Evolutionary conservation across 2,329 filamentous ascomycete species (phyloP), one percentile per base, ranked within the genome.

Genomic region (Aspergillus unguis): DNA sequence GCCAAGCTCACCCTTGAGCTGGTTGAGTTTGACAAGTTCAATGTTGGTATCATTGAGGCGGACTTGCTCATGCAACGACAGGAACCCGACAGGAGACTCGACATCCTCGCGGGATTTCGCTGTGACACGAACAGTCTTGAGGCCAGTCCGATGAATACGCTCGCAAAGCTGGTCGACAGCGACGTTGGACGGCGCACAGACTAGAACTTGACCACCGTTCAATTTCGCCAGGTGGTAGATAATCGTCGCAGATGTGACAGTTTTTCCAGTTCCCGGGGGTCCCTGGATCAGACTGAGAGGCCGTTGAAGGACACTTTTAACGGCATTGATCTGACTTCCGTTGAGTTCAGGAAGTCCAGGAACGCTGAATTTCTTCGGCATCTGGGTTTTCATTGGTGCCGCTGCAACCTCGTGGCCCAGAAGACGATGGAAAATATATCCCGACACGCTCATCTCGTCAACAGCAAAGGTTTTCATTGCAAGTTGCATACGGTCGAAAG

Each of bases 401-500:
- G 92, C 85, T 28, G 91, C 90, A 54, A 97, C 94, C 69, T 97
- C 92, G 66, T 97, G 91, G 49, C 94, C 94, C 31, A 99, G 84
- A 25, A 99, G 82, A 60, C 94, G 94, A 71, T 99, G 94, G 77
- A 97, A 99, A 59, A 99, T 96, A 74, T 96, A 99, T 35, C 94
- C 94, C 25, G 94, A 97, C 40, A 99, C 92, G 66, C 92, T 96
- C 87, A 95, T 89, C 72, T 99, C 94, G 63, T 99, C 92, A 41
- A 97, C 85, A 5, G 94, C 94, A 69, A 99, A 99, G 0, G 90
- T 97, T 80, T 96, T 97, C 92, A 99, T 97, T 50, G 94, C 95
- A 60, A 92, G 85, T 72, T 99, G 94, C 94, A 99, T 99, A 58
- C 94, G 92, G 67, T 99, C 94, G 69, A 99, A 99, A 0, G 92